phyloP scores from a whole-genome alignment of 306 rosid genomes.

The Cucurbita maxima region DNA sequence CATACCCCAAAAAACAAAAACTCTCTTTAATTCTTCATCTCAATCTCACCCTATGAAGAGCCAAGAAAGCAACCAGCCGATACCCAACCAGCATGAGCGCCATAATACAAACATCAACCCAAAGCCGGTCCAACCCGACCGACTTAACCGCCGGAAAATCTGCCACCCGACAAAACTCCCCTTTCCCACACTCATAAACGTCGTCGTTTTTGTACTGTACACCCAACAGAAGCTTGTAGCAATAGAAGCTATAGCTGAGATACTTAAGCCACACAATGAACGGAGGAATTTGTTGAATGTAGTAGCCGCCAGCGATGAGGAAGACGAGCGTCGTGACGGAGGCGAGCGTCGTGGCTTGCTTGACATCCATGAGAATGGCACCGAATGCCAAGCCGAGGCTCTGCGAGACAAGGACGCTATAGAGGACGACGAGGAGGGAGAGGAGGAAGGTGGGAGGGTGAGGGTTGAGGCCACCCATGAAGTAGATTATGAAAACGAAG shows the following conservation, averaged over 20 bases:
- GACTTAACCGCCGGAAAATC: constrained; percentile 70
- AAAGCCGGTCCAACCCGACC: constrained; percentile 58
- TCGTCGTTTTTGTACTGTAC: constrained; percentile 70
- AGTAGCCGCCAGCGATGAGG: constrained; percentile 97
- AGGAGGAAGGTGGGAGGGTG: constrained; percentile 64
- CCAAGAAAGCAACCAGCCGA: constrained; percentile 70
- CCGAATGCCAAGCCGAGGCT: constrained; percentile 91
- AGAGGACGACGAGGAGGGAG: constrained; percentile 73
- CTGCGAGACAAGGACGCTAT: constrained; percentile 88
- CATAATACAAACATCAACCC: constrained; percentile 73
- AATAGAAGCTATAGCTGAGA: constrained; percentile 88
- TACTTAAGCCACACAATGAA: constrained; percentile 88
- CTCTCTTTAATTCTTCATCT: constrained; percentile 1
- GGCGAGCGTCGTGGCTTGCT: constrained; percentile 87
- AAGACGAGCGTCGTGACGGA: constrained; percentile 93
- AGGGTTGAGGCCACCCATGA: constrained; percentile 97
- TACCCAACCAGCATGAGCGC: constrained; percentile 82
- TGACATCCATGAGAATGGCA: constrained; percentile 85
- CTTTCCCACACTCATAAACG: constrained; percentile 61
- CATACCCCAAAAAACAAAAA: not conserved
- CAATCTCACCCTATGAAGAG: constrained; percentile 65
- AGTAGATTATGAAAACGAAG: constrained; percentile 70
- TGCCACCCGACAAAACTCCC: constrained; percentile 44
- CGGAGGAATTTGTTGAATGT: constrained; percentile 77
- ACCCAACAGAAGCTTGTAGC: constrained; percentile 87